Percentiles rank a stretch among this genome's conserved stretches.
Conservation (phyloP, 768 basidiomycete species). For the Tremella mesenterica region DNA sequence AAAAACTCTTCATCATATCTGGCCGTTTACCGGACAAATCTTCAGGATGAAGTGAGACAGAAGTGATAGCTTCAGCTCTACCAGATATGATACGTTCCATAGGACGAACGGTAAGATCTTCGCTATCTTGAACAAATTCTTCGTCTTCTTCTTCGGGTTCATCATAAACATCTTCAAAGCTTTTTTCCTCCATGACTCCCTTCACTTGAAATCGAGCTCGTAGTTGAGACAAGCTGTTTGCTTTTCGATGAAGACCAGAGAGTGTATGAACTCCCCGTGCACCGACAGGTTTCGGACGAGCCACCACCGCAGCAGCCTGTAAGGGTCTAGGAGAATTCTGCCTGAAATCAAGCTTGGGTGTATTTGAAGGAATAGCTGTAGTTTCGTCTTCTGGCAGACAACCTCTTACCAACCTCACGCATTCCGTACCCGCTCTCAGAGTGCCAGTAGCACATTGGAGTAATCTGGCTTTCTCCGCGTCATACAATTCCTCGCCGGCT, state of each 20-base stretch:
- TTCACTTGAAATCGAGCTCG: conserved; percentile 1
- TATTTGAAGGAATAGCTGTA: conserved; percentile 13
- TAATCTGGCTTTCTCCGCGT: conserved; percentile 67
- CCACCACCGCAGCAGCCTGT: conserved; percentile 5
- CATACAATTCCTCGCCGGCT: conserved; percentile 53
- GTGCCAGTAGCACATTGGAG: conserved; percentile 81
- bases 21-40: conserved; percentile 2
- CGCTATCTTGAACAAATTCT: conserved; percentile 48
- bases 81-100: too few relatives aligned
- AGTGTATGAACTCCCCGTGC: conserved; percentile 40
- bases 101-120: conserved; percentile 59
- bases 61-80: too few relatives aligned
- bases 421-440: conserved; percentile 78
- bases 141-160: conserved; percentile 34
- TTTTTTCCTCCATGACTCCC: background rate
- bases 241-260: conserved; percentile 44
- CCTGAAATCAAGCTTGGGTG: conserved; percentile 58
- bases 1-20: conserved; percentile 7
- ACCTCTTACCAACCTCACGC: conserved; percentile 73
- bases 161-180: conserved; percentile 10
- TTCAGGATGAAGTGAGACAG: too few relatives aligned
- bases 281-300: conserved; percentile 26
- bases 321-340: conserved; percentile 42
- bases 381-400: conserved; percentile 58
- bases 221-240: conserved; percentile 31